phyloP scores from a whole-genome alignment of 2,329 filamentous ascomycete genomes.

The Claviceps sp. region DNA sequence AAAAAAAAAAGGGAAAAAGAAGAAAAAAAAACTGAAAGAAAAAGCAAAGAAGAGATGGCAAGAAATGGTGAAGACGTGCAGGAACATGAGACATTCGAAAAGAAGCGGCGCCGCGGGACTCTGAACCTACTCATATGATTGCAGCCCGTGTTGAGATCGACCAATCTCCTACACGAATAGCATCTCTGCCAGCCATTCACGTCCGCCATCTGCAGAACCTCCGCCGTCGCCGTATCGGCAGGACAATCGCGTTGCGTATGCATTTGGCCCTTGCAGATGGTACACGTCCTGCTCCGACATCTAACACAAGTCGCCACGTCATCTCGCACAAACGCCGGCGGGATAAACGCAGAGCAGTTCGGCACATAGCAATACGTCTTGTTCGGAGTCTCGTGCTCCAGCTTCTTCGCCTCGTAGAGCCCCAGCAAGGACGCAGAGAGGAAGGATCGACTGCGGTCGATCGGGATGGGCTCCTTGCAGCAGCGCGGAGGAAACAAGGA shows the following conservation, averaged over 20 bases:
- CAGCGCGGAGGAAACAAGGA: constrained; percentile 41
- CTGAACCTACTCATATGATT: constrained; percentile 37
- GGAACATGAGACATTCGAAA: background rate
- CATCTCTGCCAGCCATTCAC: constrained; percentile 40
- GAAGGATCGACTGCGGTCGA: constrained; percentile 20
- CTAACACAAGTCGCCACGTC: constrained; percentile 26
- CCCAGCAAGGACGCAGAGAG: constrained; percentile 22
- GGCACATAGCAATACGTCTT: constrained; percentile 35
- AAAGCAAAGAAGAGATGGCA: background rate
- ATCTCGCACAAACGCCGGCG: constrained; percentile 13
- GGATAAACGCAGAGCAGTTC: constrained; percentile 34
- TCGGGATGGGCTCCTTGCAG: constrained; percentile 29
- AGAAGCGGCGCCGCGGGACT: too few species aligned
- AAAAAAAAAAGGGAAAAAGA: background rate
- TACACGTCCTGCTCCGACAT: constrained; percentile 34
- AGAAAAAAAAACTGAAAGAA: too few species aligned
- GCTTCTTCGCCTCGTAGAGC: constrained; percentile 28
- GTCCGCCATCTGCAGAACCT: constrained; percentile 26
- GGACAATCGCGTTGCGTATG: constrained; percentile 35
- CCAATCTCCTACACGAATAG: constrained; percentile 26
- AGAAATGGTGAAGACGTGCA: background rate
- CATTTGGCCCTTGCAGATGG: constrained; percentile 30
- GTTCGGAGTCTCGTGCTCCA: constrained; percentile 34
- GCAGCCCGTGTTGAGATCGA: constrained; percentile 37
- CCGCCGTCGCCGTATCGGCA: constrained; percentile 24